Base-by-base conservation (phyloP, 139 green algal genomes). In the Gonium pectorale region DNA sequence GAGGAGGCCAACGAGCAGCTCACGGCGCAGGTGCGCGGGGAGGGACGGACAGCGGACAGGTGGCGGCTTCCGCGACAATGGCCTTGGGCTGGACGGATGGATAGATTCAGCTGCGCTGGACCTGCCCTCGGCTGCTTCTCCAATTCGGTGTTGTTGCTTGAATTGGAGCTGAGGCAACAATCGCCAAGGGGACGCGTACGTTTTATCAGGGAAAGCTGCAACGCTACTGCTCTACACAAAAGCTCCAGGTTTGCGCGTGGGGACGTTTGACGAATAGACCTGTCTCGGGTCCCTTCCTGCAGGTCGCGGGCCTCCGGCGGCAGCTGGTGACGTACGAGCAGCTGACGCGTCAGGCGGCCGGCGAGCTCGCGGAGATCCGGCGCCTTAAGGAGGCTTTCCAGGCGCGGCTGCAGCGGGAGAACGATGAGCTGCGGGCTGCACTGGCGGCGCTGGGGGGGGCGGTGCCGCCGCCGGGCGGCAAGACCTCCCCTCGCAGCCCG, bases 361-460 rank as follows among this genome's bases (percentile, higher is more conserved):
- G 29, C 77, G 77, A 83, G 77, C 77, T 83, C n/a, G 43, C 43
- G 4, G 77, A 83, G 60, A 83, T 83, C 44, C 77, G 77, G 27
- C 60, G 43, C 22, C 63, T 83, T 22, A 83, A 83, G 77, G 77
- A 83, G 43, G 60, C 77, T 21, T 83, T 83, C 59, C 77, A 83
- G 59, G 62, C 44, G 15, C 60, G 77, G 8, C 44, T 83, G 41
- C 77, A 83, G 77, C 77, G 77, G 8, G 77, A 83, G 63, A 83
- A 73, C 63, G 77, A 73, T 31, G 43, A 43, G 5, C 62, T 83
- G 17, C 41, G 77, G 5, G 31, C n/a, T 43, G 62, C 73, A 62
- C 63, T 83, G 44, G 24, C 7, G 31, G 29, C 56, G 19, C 43
- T 64, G 54, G 77, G 77, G 2, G n/a, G n/a, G n/a, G n/a, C n/a